These are phyloP conservation scores for Aphanoascus verrucosus DNA, from an alignment of 2,329 filamentous ascomycete species.

Conservation along the genomic window DNA sequence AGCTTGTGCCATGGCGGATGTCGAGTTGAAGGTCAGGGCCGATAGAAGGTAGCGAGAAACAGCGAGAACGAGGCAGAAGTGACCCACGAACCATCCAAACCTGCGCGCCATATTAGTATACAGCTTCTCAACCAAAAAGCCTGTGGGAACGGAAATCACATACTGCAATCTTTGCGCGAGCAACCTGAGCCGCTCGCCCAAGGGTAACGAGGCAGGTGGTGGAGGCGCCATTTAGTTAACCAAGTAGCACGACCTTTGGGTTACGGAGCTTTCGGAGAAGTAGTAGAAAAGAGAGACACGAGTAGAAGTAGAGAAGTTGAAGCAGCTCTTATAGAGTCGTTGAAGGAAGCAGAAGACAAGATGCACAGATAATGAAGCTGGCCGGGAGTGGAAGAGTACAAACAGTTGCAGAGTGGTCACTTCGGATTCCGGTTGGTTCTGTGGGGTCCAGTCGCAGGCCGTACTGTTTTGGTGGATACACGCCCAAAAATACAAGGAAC, in stretches of 20 bases:
- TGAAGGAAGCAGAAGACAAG: not conserved
- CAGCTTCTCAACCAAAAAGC: not conserved
- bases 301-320: not conserved
- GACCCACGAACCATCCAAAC: slow-evolving; percentile 69
- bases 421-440: not conserved
- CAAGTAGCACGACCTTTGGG: not conserved
- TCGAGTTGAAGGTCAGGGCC: slow-evolving; percentile 81
- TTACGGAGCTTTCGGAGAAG: not conserved
- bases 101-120: slow-evolving; percentile 18
- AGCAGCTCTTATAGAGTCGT: not conserved
- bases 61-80: slow-evolving; percentile 72
- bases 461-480: not conserved
- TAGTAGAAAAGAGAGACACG: not conserved
- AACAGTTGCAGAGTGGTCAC: slow-evolving; percentile 8
- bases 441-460: not conserved
- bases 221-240: slow-evolving; percentile 62
- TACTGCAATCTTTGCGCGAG: slow-evolving; percentile 85
- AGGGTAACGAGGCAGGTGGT: slow-evolving; percentile 56
- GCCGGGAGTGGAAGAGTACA: not conserved
- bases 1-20: slow-evolving; percentile 63
- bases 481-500: not conserved
- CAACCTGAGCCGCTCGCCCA: slow-evolving; percentile 62
- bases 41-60: slow-evolving; percentile 75
- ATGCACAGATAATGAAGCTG: not conserved
- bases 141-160: slow-evolving; percentile 36